phyloP scores from a whole-genome alignment of 2,329 filamentous ascomycete species.

The Fusarium pseudocircinatum region DNA sequence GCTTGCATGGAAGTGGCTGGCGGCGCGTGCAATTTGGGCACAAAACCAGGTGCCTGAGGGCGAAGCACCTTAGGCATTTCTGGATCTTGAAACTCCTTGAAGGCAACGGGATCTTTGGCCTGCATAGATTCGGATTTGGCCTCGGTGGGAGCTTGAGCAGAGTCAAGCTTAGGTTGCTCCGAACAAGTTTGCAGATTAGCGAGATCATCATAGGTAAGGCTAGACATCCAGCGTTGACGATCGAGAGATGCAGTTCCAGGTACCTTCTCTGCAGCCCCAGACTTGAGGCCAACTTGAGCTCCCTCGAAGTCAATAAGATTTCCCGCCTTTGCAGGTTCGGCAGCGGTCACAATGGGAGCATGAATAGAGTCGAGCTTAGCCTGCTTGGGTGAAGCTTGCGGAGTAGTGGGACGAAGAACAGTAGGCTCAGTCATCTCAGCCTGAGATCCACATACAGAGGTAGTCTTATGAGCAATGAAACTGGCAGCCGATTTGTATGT shows the following conservation, averaged over 20 bases:
- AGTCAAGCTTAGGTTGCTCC: neutral
- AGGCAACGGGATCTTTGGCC: neutral
- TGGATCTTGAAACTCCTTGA: slow-evolving; percentile 22
- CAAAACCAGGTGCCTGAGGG: slow-evolving; percentile 34
- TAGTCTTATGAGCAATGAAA: neutral
- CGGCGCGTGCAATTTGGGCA: neutral
- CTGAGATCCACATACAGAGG: neutral
- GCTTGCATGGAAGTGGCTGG: neutral
- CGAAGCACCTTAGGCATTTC: slow-evolving; percentile 16
- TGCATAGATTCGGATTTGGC: neutral
- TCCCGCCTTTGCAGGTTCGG: neutral
- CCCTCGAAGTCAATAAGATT: neutral
- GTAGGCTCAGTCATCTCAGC: neutral
- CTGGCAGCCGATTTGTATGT: neutral
- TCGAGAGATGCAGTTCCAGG: slow-evolving; percentile 61
- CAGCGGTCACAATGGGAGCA: neutral
- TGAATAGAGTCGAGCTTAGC: neutral
- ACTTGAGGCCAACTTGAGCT: slow-evolving; percentile 19
- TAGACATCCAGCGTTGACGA: slow-evolving; percentile 51
- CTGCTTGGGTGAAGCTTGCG: neutral
- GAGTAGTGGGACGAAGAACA: neutral
- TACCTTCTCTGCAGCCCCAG: neutral
- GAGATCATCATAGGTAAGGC: slow-evolving; percentile 27
- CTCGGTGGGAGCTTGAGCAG: neutral
- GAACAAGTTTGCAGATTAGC: neutral